Evolutionary conservation across 352 stramenopile species (phyloP).

Genomic region (Globisporangium abappressorium): DNA sequence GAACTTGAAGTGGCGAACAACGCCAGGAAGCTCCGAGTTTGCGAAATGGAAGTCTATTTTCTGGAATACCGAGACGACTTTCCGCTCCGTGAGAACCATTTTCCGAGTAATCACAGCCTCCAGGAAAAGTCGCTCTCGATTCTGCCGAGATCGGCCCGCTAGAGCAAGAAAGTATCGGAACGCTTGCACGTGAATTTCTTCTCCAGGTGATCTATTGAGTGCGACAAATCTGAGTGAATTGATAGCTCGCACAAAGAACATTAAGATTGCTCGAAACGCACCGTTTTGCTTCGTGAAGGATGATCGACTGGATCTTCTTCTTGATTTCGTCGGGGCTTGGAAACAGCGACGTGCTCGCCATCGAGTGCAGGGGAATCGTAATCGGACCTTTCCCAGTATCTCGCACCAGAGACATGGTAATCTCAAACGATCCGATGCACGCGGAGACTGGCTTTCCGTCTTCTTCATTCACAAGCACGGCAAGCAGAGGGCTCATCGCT

Average conservation of each 20-base stretch:
- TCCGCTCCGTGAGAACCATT: constrained; percentile 58
- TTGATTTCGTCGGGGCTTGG: constrained; percentile 46
- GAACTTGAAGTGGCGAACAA: constrained; percentile 44
- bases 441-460: constrained; percentile 14
- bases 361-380: constrained; percentile 53
- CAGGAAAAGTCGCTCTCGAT: constrained; percentile 51
- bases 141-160: constrained; percentile 37
- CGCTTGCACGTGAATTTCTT: constrained; percentile 55
- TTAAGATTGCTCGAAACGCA: constrained; percentile 11
- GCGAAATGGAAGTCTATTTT: constrained; percentile 61
- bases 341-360: constrained; percentile 44
- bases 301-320: constrained; percentile 50
- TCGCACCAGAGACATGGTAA: constrained; percentile 41
- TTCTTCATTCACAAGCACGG: constrained; percentile 38
- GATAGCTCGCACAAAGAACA: background rate
- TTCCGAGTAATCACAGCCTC: constrained; percentile 65
- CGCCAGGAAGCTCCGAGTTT: constrained; percentile 36
- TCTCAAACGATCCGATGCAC: constrained; percentile 49
- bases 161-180: constrained; percentile 57
- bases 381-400: constrained; percentile 20
- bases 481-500: constrained; percentile 47
- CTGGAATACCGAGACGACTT: constrained; percentile 43
- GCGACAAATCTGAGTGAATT: background rate
- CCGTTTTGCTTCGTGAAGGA: constrained; percentile 61
- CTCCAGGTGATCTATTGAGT: constrained; percentile 34